Base-by-base conservation (phyloP, 306 rosid genomes). In the Luffa aegyptiaca region DNA sequence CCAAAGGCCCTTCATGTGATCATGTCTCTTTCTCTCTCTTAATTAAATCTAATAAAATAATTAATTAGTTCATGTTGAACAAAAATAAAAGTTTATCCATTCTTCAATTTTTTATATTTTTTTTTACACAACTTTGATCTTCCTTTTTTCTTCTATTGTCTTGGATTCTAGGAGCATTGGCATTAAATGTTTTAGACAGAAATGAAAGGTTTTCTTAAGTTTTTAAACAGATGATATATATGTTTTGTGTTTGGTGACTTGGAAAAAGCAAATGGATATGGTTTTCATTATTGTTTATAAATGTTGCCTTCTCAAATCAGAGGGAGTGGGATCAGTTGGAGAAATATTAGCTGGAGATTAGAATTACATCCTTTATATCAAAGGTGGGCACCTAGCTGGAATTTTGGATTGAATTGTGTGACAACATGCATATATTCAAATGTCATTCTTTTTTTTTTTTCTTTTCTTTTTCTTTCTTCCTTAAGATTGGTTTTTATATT, bases 1-100 rank as follows among this genome's bases (percentile, higher is more conserved):
- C 76, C 76, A 71, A 71, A 20, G 41, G 2, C 37, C 48, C 57
- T 70, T 70, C 76, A 70, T 45, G 76, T 70, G 76, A 70, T 69
- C 51, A 70, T 70, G 56, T 70, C 76, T 70, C 39, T 65, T 26
- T 36, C 46, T 36, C 20, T 35, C 44, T 66, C 74, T 8, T 42
- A 41, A 9, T n/a, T 18, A 69, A 69, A 42, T 42, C 14, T 68
- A 16, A 39, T 42, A 42, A n/a, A 69, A 11, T 6, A 14, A 52
- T 52, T 52, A 17, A 41, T 65, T 20, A 57, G 26, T 41, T 9
- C 20, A 3, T 65, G 20, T 64, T 26, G n/a, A 9, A 26, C 7
- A 12, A 63, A 63, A 65, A 36, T 36, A 18, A 18, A 66, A 66
- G 51, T 66, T 66, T 18, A 66, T 66, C 49, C 49, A 66, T 3